Base-by-base conservation (phyloP, 129 eudicot genomes). In the Logfia minima region DNA sequence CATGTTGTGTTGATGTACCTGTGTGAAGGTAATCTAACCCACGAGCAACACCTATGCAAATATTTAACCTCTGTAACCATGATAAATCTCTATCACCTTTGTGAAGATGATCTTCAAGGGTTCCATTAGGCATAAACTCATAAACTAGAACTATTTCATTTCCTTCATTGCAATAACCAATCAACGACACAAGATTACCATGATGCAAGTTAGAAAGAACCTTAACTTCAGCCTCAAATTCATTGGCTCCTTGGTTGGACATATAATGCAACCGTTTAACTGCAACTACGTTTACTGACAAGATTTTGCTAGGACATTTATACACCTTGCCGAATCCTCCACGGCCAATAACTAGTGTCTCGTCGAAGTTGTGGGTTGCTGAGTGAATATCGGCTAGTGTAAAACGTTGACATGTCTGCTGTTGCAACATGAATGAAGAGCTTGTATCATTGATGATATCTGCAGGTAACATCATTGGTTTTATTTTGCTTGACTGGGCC, bases 1-100 rank as follows among this genome's bases (percentile, higher is more conserved):
- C 80, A 21, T 70, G 76, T 45, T 72, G 53, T 10, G 75, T 77
- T n/a, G 83, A 68, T 16, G 74, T 75, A 29, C 88, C 83, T 0
- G 85, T 79, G 76, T 87, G 91, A 64, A 84, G 91, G 74, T 82
- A 87, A 34, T 84, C 87, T 21, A 87, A 71, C 4, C 88, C 91
- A 23, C 84, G 85, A 43, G 92, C 92, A 6, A 84, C 82, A 0
- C 92, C 92, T 41, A 88, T 55, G 63, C 84, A 81, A 39, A 88
- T 82, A 21, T 48, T 83, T 26, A 88, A 74, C 43, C 75, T 69
- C 13, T 78, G 77, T 41, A 75, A 72, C 92, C 92, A 88, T 0
- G 85, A 75, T 45, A 85, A 65, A 35, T 69, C 72, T 2, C 61
- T 23, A 16, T 14, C 59, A 7, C 3, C 39, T 26, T 6, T 37